phyloP scores from a whole-genome alignment of 768 basidiomycete species.

The Lyophyllum atratum region DNA sequence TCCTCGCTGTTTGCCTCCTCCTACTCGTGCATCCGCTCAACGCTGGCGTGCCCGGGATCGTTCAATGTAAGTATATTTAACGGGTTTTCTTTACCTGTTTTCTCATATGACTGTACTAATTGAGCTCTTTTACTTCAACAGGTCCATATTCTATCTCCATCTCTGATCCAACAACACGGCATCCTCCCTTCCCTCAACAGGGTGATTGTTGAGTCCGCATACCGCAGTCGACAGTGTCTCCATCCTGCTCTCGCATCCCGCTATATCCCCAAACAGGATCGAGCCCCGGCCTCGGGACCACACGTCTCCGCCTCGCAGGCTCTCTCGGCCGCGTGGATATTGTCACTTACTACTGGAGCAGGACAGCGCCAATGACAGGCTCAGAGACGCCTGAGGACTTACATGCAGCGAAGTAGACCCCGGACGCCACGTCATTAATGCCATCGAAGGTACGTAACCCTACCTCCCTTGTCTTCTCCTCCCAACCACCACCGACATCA shows the following conservation, averaged over 20 bases:
- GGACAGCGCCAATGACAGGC: conserved; percentile 76
- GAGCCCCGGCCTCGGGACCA: conserved; percentile 78
- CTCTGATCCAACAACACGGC: too few species aligned
- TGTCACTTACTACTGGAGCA: conserved; percentile 78
- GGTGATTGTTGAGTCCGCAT: too few species aligned
- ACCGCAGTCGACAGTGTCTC: conserved; percentile 62
- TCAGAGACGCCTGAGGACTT: conserved; percentile 64
- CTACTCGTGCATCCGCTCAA: too few species aligned
- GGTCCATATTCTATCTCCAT: too few species aligned
- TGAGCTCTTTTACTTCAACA: too few species aligned
- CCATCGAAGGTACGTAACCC: conserved; percentile 62
- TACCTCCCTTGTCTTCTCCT: not conserved
- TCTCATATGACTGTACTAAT: too few species aligned
- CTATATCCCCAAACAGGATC: conserved; percentile 77
- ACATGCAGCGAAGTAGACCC: conserved; percentile 75
- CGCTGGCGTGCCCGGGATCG: too few species aligned
- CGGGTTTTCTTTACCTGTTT: too few species aligned
- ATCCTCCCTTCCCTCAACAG: too few species aligned
- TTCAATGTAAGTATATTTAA: too few species aligned
- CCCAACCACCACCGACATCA: not conserved
- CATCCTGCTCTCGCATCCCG: conserved; percentile 68
- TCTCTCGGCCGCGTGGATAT: conserved; percentile 73
- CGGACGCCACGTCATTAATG: conserved; percentile 61
- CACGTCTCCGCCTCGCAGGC: conserved; percentile 68
- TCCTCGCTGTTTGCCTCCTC: too few species aligned